Percentiles rank a stretch among this genome's conserved stretches.
These are phyloP conservation scores for Pythium dissotocum DNA, from an alignment of 352 stramenopile genomes.

Conservation along the genomic window DNA sequence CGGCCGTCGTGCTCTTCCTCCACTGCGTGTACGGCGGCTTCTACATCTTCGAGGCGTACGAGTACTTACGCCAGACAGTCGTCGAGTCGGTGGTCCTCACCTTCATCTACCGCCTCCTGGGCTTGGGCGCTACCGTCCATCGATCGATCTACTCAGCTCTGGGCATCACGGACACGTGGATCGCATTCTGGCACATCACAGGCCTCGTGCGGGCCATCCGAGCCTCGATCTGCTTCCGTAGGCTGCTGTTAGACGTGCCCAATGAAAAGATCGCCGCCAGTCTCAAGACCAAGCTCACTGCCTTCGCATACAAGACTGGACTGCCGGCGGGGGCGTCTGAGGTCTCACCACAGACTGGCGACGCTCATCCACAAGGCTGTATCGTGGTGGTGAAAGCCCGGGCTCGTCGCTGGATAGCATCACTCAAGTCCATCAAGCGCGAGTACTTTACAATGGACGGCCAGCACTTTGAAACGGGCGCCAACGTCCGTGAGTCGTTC, in stretches of 20 bases:
- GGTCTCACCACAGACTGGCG: not conserved
- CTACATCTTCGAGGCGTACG: conserved; percentile 15
- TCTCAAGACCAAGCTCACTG: conserved; percentile 6
- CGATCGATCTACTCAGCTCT: not conserved
- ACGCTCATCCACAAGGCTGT: not conserved
- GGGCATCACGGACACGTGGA: conserved; percentile 3
- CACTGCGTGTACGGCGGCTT: conserved; percentile 4
- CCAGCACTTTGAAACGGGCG: conserved; percentile 13
- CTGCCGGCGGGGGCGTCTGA: not conserved
- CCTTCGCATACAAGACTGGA: not conserved
- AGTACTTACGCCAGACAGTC: conserved; percentile 7
- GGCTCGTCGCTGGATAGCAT: not conserved
- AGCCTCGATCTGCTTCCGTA: conserved; percentile 8
- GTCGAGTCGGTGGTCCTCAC: not conserved
- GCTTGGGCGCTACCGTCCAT: not conserved
- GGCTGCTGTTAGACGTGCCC: conserved; percentile 11
- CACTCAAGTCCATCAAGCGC: not conserved
- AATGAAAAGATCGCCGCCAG: conserved; percentile 5
- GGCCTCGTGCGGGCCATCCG: conserved; percentile 10
- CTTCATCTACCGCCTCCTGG: conserved; percentile 10
- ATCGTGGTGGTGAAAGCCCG: not conserved
- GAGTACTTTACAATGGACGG: conserved; percentile 19
- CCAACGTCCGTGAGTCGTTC: conserved; percentile 17
- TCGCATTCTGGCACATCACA: conserved; percentile 11
- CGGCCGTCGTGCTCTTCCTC: conserved; percentile 7